Evolutionary conservation across 2,329 filamentous ascomycete species (phyloP).

Genomic region (Fusarium liriodendri): DNA sequence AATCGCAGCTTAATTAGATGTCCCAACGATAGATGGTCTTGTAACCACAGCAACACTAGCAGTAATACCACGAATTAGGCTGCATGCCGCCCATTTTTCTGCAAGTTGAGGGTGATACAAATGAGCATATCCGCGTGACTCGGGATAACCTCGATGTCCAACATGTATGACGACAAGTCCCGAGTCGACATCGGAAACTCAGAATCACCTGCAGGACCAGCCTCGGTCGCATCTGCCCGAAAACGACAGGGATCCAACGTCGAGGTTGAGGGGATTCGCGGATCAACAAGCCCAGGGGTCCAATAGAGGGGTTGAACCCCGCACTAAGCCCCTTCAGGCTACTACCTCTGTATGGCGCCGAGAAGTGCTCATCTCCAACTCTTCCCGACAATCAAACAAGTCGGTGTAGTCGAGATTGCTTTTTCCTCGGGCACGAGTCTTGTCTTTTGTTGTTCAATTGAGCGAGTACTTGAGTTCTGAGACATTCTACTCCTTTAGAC

Average conservation of each 20-base stretch:
- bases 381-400: conserved; percentile 41
- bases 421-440: background rate
- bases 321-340: conserved; percentile 41
- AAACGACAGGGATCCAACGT: background rate
- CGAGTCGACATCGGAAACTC: background rate
- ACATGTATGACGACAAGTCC: background rate
- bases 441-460: conserved; percentile 7
- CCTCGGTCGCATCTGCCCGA: background rate
- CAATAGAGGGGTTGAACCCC: conserved; percentile 37
- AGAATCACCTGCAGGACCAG: background rate
- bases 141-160: background rate
- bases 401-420: conserved; percentile 40
- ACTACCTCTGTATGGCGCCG: conserved; percentile 21
- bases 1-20: background rate
- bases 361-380: conserved; percentile 41
- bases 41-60: background rate
- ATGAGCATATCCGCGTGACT: background rate
- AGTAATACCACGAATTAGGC: background rate
- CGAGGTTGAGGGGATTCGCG: conserved; percentile 30
- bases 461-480: conserved; percentile 6
- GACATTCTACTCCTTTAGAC: background rate
- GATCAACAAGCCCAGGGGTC: conserved; percentile 29
- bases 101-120: background rate
- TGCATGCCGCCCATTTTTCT: background rate
- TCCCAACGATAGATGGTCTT: background rate